A percentile compares a stretch with the other conserved stretches of the same genome.
Evolutionary conservation across 139 green algal species (phyloP).

Genomic region (Yamagishiella unicocca): DNA sequence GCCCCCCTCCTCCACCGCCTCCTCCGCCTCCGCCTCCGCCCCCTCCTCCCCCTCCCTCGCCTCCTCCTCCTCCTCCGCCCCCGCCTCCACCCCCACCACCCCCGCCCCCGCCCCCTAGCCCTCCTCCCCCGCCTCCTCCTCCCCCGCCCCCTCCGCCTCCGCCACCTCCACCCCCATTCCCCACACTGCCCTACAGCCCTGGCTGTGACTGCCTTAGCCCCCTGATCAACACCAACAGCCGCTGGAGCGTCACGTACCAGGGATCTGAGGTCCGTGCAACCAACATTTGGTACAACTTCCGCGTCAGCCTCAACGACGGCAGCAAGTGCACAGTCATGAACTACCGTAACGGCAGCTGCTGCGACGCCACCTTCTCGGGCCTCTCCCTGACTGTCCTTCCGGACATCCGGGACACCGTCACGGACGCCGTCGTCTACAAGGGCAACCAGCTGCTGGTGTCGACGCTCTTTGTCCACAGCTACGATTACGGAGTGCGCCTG

Average conservation of each 20-base stretch:
- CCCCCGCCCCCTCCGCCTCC: constrained; percentile 19
- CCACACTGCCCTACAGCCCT: neutral
- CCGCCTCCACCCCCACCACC: constrained; percentile 6
- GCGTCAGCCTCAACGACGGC: constrained; percentile 5
- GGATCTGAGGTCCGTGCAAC: neutral
- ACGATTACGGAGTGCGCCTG: constrained; percentile 40
- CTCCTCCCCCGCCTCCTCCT: constrained; percentile 2
- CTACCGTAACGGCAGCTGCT: constrained; percentile 59
- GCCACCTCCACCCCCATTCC: constrained; percentile 34
- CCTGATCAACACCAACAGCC: constrained; percentile 43
- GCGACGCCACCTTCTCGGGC: constrained; percentile 52
- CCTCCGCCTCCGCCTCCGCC: constrained; percentile 14
- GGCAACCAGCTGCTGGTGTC: neutral
- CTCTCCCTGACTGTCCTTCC: constrained; percentile 34
- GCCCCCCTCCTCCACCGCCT: neutral
- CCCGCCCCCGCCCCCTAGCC: constrained; percentile 6
- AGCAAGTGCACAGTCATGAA: constrained; percentile 29
- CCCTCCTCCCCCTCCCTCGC: neutral
- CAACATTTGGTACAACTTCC: constrained; percentile 23
- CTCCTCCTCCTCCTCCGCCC: constrained; percentile 26
- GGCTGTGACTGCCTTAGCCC: constrained; percentile 60
- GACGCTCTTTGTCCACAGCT: neutral
- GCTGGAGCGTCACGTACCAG: constrained; percentile 45
- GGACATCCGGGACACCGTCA: neutral
- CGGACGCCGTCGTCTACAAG: neutral